Base-by-base conservation (phyloP, 345 rosid genomes). In the Bruguiera sexangula region DNA sequence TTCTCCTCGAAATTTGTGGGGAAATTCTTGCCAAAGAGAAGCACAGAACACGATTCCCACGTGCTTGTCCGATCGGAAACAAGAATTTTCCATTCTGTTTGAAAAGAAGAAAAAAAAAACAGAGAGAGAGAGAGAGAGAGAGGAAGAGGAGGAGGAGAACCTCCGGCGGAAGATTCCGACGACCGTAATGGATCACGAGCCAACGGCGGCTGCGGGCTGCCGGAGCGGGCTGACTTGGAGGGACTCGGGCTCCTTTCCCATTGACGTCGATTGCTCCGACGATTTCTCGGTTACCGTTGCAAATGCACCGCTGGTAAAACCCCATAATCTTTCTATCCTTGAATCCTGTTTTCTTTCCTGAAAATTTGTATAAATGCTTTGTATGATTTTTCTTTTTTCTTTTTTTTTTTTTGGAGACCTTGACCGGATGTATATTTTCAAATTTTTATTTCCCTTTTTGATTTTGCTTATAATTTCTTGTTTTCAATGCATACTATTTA, bases 221-320 rank as follows among this genome's bases (percentile, higher is more conserved):
- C 32, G 29, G 61, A 66, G 60, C 68, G 76, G 79, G 70, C 79
- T 81, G 76, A 65, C 78, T 61, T 75, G 50, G 8, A 52, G 79
- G 55, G 74, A 68, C 77, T 84, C 87, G 65, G 78, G 59, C 61
- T 81, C 82, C 32, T 84, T 88, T 6, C 87, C 60, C 63, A 18
- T 79, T 13, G 77, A 84, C 22, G 75, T 73, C 39, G 78, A 77
- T 60, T 64, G 57, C 69, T 79, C 70, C 46, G 75, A 29, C 50
- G 27, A 58, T 30, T 61, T 29, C 51, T 68, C 58, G 70, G 30
- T 30, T 60, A 70, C 3, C 37, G 62, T 61, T 60, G 73, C 70
- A 0, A 67, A 63, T 67, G 70, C 76, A 30, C 63, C 66, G 22
- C 64, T 39, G 83, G 91, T 89, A 80, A 63, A 43, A 43, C 50